These are phyloP conservation scores for Pestalotiopsis sp. DNA, from an alignment of 2,329 filamentous ascomycete species.

Conservation along the genomic window DNA sequence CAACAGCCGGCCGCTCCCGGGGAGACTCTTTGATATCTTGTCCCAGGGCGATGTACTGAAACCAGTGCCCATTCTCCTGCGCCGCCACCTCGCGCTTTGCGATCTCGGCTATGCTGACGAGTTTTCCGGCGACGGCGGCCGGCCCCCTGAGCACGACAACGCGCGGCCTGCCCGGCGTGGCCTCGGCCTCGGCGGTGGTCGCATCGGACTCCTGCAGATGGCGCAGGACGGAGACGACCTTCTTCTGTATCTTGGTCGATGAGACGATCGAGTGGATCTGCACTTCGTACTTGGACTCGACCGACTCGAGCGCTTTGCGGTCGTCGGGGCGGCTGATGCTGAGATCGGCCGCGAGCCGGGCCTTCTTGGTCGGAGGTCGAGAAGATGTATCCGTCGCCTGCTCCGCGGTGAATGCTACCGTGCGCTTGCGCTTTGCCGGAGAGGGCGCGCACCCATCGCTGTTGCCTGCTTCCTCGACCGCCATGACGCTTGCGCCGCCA, in stretches of 20 bases:
- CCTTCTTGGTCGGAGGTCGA: constrained; percentile 21
- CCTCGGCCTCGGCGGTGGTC: constrained; percentile 22
- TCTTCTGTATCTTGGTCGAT: constrained; percentile 60
- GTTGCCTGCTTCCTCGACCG: neutral
- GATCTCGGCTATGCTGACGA: constrained; percentile 70
- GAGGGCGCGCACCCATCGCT: neutral
- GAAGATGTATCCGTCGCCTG: neutral
- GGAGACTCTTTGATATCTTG: constrained; percentile 37
- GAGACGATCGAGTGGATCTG: constrained; percentile 58
- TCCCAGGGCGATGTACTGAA: constrained; percentile 60
- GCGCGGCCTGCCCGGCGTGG: constrained; percentile 27
- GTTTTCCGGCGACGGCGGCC: constrained; percentile 58
- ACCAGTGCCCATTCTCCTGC: constrained; percentile 43
- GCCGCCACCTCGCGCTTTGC: constrained; percentile 57
- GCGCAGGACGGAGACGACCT: constrained; percentile 45
- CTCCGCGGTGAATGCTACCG: constrained; percentile 16
- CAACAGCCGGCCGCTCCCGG: constrained; percentile 32
- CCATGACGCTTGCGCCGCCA: neutral
- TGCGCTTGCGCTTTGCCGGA: constrained; percentile 28
- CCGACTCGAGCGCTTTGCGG: constrained; percentile 43
- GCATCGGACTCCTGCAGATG: constrained; percentile 40
- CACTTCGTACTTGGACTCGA: constrained; percentile 50
- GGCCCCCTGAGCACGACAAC: constrained; percentile 51
- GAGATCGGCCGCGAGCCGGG: constrained; percentile 24
- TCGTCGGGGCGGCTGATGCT: constrained; percentile 34